Evolutionary conservation across 2,329 filamentous ascomycete genomes (phyloP).

Genomic region (Atkinsonella texensis): DNA sequence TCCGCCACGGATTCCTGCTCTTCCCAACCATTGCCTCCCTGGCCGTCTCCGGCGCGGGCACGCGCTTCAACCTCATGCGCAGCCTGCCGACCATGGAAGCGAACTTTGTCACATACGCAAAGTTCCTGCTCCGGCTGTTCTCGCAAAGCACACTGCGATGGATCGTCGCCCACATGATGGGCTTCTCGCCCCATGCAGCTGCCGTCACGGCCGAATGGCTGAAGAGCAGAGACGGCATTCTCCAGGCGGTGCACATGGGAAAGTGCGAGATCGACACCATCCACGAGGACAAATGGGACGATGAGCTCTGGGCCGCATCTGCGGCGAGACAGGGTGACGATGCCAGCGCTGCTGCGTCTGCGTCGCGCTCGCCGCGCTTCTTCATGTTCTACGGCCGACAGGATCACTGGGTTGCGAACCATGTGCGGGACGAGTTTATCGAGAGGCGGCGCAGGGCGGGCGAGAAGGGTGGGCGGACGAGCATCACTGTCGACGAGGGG

Average conservation of each 20-base stretch:
- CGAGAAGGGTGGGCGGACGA: slow-evolving; percentile 28
- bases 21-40: slow-evolving; percentile 69
- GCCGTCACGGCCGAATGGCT: slow-evolving; percentile 41
- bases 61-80: slow-evolving; percentile 28
- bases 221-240: slow-evolving; percentile 43
- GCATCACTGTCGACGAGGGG: slow-evolving; percentile 42
- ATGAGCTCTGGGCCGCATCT: slow-evolving; percentile 42
- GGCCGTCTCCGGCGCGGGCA: slow-evolving; percentile 47
- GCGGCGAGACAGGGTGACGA: background rate
- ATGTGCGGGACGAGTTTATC: slow-evolving; percentile 45
- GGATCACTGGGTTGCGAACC: slow-evolving; percentile 51
- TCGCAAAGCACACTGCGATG: slow-evolving; percentile 28
- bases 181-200: slow-evolving; percentile 37
- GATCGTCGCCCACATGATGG: slow-evolving; percentile 30
- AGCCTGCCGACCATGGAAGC: slow-evolving; percentile 29
- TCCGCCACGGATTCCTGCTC: slow-evolving; percentile 48
- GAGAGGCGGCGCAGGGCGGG: slow-evolving; percentile 13
- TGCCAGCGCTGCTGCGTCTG: slow-evolving; percentile 7
- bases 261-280: slow-evolving; percentile 49
- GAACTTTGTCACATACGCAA: slow-evolving; percentile 27
- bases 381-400: slow-evolving; percentile 47
- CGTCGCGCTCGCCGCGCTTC: slow-evolving; percentile 31
- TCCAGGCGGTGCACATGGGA: slow-evolving; percentile 47
- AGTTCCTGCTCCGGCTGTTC: slow-evolving; percentile 29
- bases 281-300: slow-evolving; percentile 44